Evolutionary conservation across 176 grass and related monocot species (phyloP).

Genomic region (Juncus effusus): DNA sequence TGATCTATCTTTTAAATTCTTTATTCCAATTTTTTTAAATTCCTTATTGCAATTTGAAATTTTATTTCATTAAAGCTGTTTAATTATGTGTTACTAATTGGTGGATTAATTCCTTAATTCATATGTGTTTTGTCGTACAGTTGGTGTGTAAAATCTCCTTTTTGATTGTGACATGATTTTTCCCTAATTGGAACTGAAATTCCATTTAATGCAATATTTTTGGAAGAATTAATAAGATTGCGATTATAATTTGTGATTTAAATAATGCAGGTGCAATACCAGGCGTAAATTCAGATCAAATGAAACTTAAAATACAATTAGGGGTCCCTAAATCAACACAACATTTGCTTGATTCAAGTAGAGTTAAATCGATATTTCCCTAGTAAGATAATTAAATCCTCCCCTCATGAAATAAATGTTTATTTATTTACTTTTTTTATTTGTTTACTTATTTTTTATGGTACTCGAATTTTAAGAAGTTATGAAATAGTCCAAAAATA

Average conservation of each 20-base stretch:
- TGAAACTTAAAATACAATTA: conserved; percentile 96
- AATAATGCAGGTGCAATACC: conserved; percentile 61
- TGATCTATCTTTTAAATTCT: conserved; percentile 2
- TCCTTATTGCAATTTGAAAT: background rate
- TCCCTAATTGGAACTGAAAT: background rate
- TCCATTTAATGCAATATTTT: background rate
- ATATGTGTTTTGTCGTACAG: too few relatives aligned
- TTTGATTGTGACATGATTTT: background rate
- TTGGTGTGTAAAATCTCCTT: too few relatives aligned
- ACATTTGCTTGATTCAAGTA: conserved; percentile 63
- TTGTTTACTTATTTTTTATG: conserved; percentile 10
- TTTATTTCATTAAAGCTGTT: background rate
- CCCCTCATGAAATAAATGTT: conserved; percentile 2
- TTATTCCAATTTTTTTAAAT: background rate
- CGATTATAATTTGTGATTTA: conserved; percentile 1
- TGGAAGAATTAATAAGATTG: too few relatives aligned
- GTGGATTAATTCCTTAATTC: too few relatives aligned
- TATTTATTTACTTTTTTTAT: conserved; percentile 12
- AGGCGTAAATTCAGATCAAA: conserved; percentile 85
- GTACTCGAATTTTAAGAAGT: too few relatives aligned
- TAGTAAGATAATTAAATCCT: conserved; percentile 58
- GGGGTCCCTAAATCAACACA: conserved; percentile 68
- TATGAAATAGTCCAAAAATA: too few relatives aligned
- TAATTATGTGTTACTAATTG: background rate
- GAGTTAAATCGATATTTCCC: conserved; percentile 83